Evolutionary conservation across 2,329 filamentous ascomycete genomes (phyloP).

Genomic region (Fusarium coffeatum): DNA sequence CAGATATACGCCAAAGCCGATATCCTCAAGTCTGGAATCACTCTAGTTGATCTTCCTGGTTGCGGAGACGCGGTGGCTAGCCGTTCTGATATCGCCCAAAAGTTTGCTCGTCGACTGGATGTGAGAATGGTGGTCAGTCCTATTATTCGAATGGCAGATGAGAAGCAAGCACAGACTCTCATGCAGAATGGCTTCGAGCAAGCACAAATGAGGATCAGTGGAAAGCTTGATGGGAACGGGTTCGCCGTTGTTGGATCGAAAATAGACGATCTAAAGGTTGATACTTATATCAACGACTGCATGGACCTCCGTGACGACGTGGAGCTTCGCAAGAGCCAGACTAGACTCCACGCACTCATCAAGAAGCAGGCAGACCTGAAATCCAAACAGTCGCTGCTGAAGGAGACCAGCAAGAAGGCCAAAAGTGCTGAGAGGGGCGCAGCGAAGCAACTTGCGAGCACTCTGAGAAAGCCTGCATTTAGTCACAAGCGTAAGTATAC

Average conservation of each 20-base stretch:
- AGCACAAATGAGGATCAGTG: constrained; percentile 45
- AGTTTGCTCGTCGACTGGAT: constrained; percentile 35
- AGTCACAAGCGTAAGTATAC: no score
- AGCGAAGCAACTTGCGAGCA: no score
- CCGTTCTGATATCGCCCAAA: constrained; percentile 42
- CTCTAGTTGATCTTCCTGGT: constrained; percentile 66
- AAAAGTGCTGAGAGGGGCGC: not conserved
- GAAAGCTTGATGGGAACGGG: constrained; percentile 35
- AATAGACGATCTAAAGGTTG: constrained; percentile 42
- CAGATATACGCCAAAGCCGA: constrained; percentile 58
- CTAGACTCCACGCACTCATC: not conserved
- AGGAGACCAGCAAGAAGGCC: no score
- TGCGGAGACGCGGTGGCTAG: constrained; percentile 55
- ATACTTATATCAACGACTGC: constrained; percentile 1
- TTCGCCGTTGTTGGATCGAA: constrained; percentile 48
- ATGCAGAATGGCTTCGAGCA: constrained; percentile 45
- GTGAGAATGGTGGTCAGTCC: constrained; percentile 47
- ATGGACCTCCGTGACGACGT: not conserved
- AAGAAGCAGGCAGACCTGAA: not conserved
- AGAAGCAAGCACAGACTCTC: constrained; percentile 37
- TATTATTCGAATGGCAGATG: constrained; percentile 44
- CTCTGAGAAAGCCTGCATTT: not conserved
- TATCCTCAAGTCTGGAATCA: constrained; percentile 60
- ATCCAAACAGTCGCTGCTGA: no score
- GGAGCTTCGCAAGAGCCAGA: not conserved